phyloP scores from a whole-genome alignment of 805 yeast genomes.

The Komagataella phaffii region DNA sequence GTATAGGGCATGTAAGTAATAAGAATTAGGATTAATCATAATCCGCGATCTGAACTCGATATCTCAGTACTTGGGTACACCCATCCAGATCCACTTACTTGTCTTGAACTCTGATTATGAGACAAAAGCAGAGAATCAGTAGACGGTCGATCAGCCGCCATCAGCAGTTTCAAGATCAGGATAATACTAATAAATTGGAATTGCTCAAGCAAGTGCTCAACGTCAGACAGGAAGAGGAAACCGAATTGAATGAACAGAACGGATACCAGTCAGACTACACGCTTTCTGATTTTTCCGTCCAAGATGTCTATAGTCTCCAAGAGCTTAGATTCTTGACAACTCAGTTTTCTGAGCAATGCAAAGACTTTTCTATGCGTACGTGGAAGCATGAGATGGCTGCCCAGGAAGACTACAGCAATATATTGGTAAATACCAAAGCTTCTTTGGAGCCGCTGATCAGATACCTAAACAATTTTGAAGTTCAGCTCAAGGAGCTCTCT shows the following conservation, averaged over 20 bases:
- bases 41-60: background rate
- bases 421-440: slow-evolving; percentile 17
- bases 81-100: background rate
- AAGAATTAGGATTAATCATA: background rate
- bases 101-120: background rate
- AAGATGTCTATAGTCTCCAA: slow-evolving; percentile 8
- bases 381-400: slow-evolving; percentile 6
- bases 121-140: slow-evolving; percentile 4
- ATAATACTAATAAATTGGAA: background rate
- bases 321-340: slow-evolving; percentile 11
- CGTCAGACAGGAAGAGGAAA: background rate
- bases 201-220: background rate
- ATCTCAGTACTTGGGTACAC: background rate
- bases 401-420: slow-evolving; percentile 14
- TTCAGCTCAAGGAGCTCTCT: slow-evolving; percentile 40
- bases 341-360: slow-evolving; percentile 5
- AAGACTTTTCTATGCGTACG: slow-evolving; percentile 3
- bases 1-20: background rate
- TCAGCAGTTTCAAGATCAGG: background rate
- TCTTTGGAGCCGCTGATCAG: slow-evolving; percentile 36
- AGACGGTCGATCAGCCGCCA: slow-evolving; percentile 8
- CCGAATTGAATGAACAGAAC: background rate
- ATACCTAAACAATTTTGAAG: slow-evolving; percentile 42
- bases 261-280: background rate
- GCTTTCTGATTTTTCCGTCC: background rate